phyloP scores from a whole-genome alignment of 164 flowering plant species.

The Vitis rotundifolia region DNA sequence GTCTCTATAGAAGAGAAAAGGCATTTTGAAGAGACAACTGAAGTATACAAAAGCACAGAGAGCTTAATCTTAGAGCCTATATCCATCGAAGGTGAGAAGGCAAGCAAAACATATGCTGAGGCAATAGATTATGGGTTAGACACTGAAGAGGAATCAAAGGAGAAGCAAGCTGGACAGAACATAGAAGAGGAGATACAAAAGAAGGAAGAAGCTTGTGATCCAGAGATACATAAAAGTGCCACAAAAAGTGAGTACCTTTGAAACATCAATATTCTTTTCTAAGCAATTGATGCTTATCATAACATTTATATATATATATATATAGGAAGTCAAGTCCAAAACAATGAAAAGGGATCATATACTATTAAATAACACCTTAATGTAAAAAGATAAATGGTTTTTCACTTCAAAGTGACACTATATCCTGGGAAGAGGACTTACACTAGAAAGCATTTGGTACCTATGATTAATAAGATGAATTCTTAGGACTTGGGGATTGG shows the following conservation, averaged over 20 bases:
- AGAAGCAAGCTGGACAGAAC: background rate
- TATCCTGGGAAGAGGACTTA: background rate
- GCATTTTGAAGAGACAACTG: slow-evolving; percentile 3
- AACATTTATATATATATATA: no score
- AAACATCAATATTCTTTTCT: background rate
- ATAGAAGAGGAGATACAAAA: slow-evolving; percentile 1
- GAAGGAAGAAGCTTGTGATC: background rate
- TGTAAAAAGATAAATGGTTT: background rate
- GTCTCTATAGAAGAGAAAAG: slow-evolving; percentile 9
- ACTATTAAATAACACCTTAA: no score
- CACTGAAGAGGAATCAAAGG: background rate
- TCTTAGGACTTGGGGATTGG: background rate
- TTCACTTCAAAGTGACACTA: background rate
- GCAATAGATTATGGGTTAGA: background rate
- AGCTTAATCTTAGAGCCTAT: slow-evolving; percentile 10
- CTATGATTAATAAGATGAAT: background rate
- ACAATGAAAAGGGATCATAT: no score
- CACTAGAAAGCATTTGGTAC: background rate
- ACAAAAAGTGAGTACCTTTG: slow-evolving; percentile 7
- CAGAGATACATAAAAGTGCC: background rate
- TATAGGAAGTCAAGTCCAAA: no score
- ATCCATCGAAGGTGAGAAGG: slow-evolving; percentile 4
- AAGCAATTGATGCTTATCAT: background rate
- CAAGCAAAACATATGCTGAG: background rate
- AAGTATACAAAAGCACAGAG: slow-evolving; percentile 3